Percentiles rank a stretch among this genome's conserved stretches.
Conservation (phyloP, 1,284 basidiomycete species). For the Trametes hirsuta region DNA sequence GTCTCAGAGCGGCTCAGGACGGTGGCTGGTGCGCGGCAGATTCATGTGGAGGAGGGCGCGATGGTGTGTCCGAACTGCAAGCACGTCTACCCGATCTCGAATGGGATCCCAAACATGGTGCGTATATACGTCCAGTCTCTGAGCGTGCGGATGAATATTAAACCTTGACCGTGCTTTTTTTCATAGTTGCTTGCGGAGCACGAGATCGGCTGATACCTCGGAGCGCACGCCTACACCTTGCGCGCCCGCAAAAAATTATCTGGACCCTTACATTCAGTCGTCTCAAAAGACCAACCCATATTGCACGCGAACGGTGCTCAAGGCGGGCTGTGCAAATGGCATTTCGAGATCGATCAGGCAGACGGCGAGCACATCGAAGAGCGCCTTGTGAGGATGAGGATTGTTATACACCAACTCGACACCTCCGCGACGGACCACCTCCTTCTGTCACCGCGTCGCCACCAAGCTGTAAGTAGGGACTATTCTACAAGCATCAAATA, state of each 20-base stretch:
- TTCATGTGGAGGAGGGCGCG: constrained; percentile 89
- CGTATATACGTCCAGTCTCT: constrained; percentile 27
- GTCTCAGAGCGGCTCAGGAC: neutral
- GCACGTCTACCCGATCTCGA: constrained; percentile 90
- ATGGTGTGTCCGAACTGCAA: constrained; percentile 96
- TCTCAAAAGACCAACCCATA: neutral
- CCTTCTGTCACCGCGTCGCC: neutral
- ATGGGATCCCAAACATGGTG: constrained; percentile 99
- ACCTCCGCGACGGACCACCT: neutral
- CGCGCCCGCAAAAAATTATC: neutral
- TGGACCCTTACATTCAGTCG: neutral
- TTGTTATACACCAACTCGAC: constrained; percentile 7
- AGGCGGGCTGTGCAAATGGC: neutral
- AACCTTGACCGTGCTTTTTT: neutral
- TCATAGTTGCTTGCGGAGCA: constrained; percentile 86
- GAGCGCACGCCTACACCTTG: neutral
- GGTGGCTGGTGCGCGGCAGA: constrained; percentile 47
- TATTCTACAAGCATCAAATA: constrained; percentile 19
- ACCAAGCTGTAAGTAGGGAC: constrained; percentile 16
- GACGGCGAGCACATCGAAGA: neutral
- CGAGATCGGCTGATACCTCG: constrained; percentile 64
- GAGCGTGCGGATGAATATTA: neutral
- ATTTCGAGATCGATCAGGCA: neutral
- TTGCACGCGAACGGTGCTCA: too few relatives aligned
- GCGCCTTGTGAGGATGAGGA: neutral